Evolutionary conservation across 495 filamentous ascomycete genomes (phyloP).

Genomic region (Lichina pygmaea): DNA sequence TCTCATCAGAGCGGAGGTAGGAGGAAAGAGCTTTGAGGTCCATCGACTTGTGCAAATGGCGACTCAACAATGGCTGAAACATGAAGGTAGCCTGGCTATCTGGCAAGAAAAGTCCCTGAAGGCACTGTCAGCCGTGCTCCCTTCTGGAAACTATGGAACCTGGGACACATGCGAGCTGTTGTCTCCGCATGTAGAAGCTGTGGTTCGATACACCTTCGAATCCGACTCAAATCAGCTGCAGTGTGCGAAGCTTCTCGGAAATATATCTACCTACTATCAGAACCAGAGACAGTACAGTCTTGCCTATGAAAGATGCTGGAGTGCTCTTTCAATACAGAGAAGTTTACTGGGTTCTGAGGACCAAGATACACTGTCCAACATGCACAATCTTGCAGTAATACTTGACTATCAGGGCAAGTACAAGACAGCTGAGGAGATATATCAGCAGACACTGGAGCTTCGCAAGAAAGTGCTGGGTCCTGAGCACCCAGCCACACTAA

Average conservation of each 20-base stretch:
- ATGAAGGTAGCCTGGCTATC: constrained; percentile 4
- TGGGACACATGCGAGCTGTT: constrained; percentile 13
- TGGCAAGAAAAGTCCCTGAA: constrained; percentile 12
- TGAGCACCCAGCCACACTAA: not conserved
- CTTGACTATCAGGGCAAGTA: constrained; percentile 1
- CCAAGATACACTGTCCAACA: not conserved
- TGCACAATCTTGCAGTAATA: constrained; percentile 1
- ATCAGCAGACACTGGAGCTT: constrained; percentile 1
- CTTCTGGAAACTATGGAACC: constrained; percentile 11
- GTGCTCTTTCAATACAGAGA: not conserved
- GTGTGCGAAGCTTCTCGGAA: not conserved
- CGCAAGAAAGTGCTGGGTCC: constrained; percentile 1
- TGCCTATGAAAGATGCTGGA: not conserved
- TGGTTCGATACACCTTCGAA: constrained; percentile 3
- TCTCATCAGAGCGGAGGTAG: constrained; percentile 9
- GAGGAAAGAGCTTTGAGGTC: constrained; percentile 10
- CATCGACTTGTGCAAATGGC: constrained; percentile 20
- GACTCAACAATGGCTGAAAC: constrained; percentile 16
- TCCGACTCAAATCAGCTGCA: not conserved
- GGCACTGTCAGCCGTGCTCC: constrained; percentile 11
- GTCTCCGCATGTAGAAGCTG: constrained; percentile 14
- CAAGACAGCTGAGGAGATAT: constrained; percentile 2
- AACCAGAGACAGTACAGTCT: not conserved
- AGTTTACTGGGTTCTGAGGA: not conserved
- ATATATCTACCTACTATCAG: not conserved